A percentile compares a stretch with the other conserved stretches of the same genome.
Evolutionary conservation across 306 rosid genomes (phyloP).

Genomic region (Lathyrus tuberosus): DNA sequence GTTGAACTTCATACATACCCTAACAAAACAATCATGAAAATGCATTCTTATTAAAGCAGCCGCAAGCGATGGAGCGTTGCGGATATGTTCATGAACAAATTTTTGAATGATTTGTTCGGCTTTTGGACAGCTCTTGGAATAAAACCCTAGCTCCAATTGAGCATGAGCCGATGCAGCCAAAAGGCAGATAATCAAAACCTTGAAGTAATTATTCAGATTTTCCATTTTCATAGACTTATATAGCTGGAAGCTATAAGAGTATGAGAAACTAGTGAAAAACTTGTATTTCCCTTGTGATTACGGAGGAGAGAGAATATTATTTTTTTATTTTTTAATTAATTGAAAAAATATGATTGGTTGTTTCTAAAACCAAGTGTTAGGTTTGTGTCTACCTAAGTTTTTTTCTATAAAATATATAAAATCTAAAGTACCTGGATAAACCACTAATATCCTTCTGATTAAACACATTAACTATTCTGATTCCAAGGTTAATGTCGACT

Average conservation of each 20-base stretch:
- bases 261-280: slow-evolving; percentile 18
- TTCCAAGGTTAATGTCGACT: no score
- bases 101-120: slow-evolving; percentile 72
- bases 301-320: no score
- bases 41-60: slow-evolving; percentile 90
- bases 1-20: slow-evolving; percentile 49
- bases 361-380: no score
- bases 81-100: slow-evolving; percentile 70
- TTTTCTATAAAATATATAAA: no score
- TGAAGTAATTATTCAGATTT: slow-evolving; percentile 23
- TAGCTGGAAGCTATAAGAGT: background rate
- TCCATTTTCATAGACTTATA: slow-evolving; percentile 40
- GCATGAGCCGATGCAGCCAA: slow-evolving; percentile 57
- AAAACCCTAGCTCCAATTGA: slow-evolving; percentile 66
- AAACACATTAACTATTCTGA: no score
- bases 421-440: no score
- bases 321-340: no score
- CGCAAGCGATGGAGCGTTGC: slow-evolving; percentile 78
- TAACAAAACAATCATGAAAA: slow-evolving; percentile 93
- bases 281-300: slow-evolving; percentile 18
- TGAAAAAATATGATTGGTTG: no score
- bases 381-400: no score
- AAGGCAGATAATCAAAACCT: slow-evolving; percentile 45
- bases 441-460: no score
- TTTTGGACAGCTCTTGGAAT: slow-evolving; percentile 70